A percentile compares a stretch with the other conserved stretches of the same genome.
Conservation (phyloP, 306 rosid genomes). For the Gastrolobium villosum region DNA sequence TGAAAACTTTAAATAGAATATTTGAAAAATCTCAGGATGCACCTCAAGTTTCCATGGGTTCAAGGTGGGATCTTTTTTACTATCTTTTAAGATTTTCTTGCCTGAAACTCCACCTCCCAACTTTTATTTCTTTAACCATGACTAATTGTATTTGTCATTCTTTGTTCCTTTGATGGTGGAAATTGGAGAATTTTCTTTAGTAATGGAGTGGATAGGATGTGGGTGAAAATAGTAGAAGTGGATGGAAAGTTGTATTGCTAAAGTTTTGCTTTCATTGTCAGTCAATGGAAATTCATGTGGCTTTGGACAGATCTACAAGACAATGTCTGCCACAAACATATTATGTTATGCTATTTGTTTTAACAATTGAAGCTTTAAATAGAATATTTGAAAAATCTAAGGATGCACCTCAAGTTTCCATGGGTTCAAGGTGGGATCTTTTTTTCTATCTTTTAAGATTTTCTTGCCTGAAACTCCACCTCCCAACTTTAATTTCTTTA, state of each 20-base stretch:
- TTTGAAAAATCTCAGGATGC: conserved; percentile 21
- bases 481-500: neutral
- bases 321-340: neutral
- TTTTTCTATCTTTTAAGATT: conserved; percentile 3
- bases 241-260: neutral
- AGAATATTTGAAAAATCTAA: conserved; percentile 10
- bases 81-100: neutral
- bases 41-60: neutral
- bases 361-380: conserved; percentile 8
- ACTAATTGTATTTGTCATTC: neutral
- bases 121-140: neutral
- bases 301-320: neutral
- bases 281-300: conserved; percentile 2
- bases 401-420: conserved; percentile 6
- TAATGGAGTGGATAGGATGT: neutral
- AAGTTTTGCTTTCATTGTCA: conserved; percentile 8
- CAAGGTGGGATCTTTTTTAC: neutral
- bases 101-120: neutral
- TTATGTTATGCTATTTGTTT: neutral
- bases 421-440: neutral
- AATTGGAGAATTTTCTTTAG: neutral
- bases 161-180: neutral
- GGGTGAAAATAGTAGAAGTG: conserved; percentile 7
- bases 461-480: neutral
- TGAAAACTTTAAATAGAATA: conserved; percentile 12